phyloP scores from a whole-genome alignment of 306 rosid species.

The Malus sylvestris region DNA sequence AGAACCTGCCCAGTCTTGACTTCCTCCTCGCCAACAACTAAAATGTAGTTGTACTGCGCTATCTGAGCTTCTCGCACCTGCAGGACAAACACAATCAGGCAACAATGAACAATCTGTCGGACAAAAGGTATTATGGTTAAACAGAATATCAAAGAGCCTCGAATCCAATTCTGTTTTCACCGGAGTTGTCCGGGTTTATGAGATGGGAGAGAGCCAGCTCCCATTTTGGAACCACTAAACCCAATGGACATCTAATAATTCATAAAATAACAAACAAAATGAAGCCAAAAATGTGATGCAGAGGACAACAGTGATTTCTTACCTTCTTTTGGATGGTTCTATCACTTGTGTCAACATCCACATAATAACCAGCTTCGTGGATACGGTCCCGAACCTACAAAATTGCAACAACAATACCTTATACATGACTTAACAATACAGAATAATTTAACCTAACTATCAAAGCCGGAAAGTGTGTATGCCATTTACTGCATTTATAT shows the following conservation, averaged over 20 bases:
- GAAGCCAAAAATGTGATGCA: neutral
- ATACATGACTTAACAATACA: neutral
- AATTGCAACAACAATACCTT: slow-evolving; percentile 12
- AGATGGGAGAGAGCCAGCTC: neutral
- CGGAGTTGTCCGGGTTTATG: neutral
- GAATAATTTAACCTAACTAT: neutral
- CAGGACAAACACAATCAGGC: neutral
- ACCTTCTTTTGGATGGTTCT: slow-evolving; percentile 95
- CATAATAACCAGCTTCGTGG: slow-evolving; percentile 63
- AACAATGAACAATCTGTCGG: neutral
- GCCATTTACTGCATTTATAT: neutral
- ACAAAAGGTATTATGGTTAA: too few species aligned
- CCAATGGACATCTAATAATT: neutral
- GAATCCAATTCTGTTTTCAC: neutral
- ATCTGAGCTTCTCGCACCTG: slow-evolving; percentile 91
- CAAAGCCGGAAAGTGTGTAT: neutral
- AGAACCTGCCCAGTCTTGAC: slow-evolving; percentile 82
- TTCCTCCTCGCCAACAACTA: slow-evolving; percentile 95
- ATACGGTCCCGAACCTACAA: slow-evolving; percentile 67
- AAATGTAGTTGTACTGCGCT: slow-evolving; percentile 77
- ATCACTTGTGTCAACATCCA: slow-evolving; percentile 78
- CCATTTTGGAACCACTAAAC: neutral
- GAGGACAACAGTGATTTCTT: neutral
- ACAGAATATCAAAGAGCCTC: neutral
- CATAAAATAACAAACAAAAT: neutral